Base-by-base conservation (phyloP, 192 early-diverging fungal species). In the Coemansia umbellata region DNA sequence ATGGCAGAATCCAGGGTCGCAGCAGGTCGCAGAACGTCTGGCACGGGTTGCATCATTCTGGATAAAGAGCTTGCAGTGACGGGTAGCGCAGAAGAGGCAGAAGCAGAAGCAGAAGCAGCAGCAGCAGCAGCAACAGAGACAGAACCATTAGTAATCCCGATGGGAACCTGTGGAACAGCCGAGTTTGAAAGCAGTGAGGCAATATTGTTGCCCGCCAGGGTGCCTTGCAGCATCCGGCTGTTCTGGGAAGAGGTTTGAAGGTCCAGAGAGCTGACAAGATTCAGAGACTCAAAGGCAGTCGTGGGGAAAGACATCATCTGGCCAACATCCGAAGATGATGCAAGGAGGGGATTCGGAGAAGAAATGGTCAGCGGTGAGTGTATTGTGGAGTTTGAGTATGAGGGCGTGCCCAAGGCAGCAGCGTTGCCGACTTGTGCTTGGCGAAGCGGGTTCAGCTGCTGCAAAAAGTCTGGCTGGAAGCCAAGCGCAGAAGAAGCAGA, bases 231-330 rank as follows among this genome's bases (percentile, higher is more conserved):
- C 17, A 18, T 22, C 31, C 11, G 37, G 13, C 37, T 45, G 32
- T 30, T 33, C 35, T 58, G 57, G 27, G 23, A 19, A 15, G 49
- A 50, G 4, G 45, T 26, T 47, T 59, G 64, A n/a, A 58, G 41
- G 26, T 76, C 73, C 8, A 69, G 53, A 15, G 58, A 31, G 43
- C 42, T 66, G 31, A 66, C 62, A 50, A 77, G 44, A 19, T 77
- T 69, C 17, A 69, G 61, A 21, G 74, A 77, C 8, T 66, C 66
- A 52, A 77, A 62, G 13, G 61, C 73, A 33, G 58, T 56, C 18
- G 73, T 76, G 33, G 73, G 58, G 30, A 69, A 60, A 5, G 44
- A 47, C 41, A 43, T 18, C 33, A 62, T 52, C 26, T 58, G 33
- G 31, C 33, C 47, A 4, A 49, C 35, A n/a, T 66, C 62, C 13